A percentile compares a stretch with the other conserved stretches of the same genome.
These are phyloP conservation scores for Castanea crenata DNA, from an alignment of 306 rosid species.

Conservation along the genomic window DNA sequence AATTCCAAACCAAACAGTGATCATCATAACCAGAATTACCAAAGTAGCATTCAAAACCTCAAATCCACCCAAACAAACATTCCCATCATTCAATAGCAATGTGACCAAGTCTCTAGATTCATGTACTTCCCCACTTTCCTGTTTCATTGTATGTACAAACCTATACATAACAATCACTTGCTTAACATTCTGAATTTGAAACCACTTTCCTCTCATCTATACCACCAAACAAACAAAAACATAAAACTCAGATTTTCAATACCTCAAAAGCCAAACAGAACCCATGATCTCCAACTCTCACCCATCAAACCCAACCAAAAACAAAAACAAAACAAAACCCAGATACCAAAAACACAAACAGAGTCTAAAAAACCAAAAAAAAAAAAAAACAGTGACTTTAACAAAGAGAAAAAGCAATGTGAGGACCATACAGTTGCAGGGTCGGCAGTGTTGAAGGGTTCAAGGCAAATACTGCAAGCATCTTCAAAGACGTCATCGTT, in stretches of 20 bases:
- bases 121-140: neutral
- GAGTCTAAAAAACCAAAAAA: neutral
- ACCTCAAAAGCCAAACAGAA: neutral
- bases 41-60: neutral
- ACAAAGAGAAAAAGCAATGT: neutral
- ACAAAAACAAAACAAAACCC: neutral
- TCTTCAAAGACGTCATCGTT: constrained; percentile 60
- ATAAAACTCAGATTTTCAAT: neutral
- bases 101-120: neutral
- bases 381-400: neutral
- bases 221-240: neutral
- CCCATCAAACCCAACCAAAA: neutral
- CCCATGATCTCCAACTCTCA: neutral
- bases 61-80: neutral
- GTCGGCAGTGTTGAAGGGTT: constrained; percentile 60
- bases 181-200: neutral
- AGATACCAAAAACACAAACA: neutral
- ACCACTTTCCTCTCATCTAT: neutral
- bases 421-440: constrained; percentile 65
- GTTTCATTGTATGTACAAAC: neutral
- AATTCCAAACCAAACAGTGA: neutral
- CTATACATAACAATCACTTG: neutral
- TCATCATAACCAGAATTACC: neutral
- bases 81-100: neutral
- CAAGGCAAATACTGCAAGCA: constrained; percentile 84